These are phyloP conservation scores for Neostapfia colusana DNA, from an alignment of 176 grass and related monocot species.

Conservation along the genomic window DNA sequence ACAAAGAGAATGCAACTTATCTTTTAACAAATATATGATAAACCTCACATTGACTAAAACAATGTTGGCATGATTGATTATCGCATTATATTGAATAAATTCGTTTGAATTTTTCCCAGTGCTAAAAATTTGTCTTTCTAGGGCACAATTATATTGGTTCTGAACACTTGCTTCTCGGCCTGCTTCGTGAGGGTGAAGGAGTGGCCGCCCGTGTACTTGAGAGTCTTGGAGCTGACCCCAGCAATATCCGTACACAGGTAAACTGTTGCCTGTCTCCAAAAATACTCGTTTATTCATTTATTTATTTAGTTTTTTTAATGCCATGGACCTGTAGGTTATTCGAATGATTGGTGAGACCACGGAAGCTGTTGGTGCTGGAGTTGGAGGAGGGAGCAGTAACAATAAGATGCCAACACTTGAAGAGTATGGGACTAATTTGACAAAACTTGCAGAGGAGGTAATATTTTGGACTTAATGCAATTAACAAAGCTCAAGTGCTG, in stretches of 20 bases:
- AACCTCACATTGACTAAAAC: neutral
- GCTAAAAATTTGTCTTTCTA: constrained; percentile 44
- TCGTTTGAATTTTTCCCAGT: constrained; percentile 29
- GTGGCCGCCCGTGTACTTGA: constrained; percentile 86
- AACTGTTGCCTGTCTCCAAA: constrained; percentile 23
- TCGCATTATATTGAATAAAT: constrained; percentile 1
- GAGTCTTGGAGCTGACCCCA: constrained; percentile 84
- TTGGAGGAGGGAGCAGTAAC: constrained; percentile 84
- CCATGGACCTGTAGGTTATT: constrained; percentile 61
- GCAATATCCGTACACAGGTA: constrained; percentile 87
- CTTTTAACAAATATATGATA: neutral
- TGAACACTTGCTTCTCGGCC: constrained; percentile 94
- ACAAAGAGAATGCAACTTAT: neutral
- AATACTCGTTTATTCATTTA: neutral
- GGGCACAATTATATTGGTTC: constrained; percentile 98
- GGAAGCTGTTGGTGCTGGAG: constrained; percentile 91
- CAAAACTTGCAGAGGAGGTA: constrained; percentile 95
- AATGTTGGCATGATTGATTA: neutral
- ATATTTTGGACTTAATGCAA: constrained; percentile 16
- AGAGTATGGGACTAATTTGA: constrained; percentile 95
- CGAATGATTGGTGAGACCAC: constrained; percentile 93
- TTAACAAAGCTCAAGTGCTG: neutral
- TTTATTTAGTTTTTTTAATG: constrained; percentile 39
- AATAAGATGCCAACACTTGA: constrained; percentile 99
- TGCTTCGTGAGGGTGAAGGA: constrained; percentile 92